Percentiles rank a stretch among this genome's conserved stretches.
phyloP scores from a whole-genome alignment of 768 basidiomycete species.

The Auriscalpium vulgare region DNA sequence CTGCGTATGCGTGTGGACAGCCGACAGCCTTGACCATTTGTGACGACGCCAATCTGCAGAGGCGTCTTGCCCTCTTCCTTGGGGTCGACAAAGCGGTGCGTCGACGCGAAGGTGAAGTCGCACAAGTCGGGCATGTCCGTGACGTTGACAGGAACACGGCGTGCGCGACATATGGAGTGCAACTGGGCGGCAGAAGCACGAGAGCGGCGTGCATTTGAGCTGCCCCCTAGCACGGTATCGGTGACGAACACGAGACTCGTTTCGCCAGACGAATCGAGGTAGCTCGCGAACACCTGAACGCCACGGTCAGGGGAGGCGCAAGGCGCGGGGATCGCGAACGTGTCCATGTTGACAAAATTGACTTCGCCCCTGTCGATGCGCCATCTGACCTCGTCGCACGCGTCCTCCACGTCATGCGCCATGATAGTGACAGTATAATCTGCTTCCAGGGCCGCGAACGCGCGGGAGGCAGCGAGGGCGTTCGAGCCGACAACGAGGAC shows the following conservation, averaged over 20 bases:
- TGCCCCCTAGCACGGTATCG: conserved; percentile 51
- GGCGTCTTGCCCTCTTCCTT: conserved; percentile 36
- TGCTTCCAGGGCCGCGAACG: conserved; percentile 76
- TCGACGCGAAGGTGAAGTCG: conserved; percentile 83
- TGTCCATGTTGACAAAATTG: conserved; percentile 46
- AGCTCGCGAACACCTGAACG: conserved; percentile 37
- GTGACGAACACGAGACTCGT: conserved; percentile 70
- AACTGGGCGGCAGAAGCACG: conserved; percentile 51
- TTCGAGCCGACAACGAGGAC: conserved; percentile 73
- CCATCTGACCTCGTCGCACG: conserved; percentile 71
- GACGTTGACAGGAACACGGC: conserved; percentile 74
- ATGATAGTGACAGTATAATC: conserved; percentile 65
- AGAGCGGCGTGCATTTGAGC: conserved; percentile 29
- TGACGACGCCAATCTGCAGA: conserved; percentile 77
- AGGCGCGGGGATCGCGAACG: conserved; percentile 31
- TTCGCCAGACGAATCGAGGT: conserved; percentile 29
- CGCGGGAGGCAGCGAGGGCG: conserved; percentile 76
- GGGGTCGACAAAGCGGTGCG: conserved; percentile 68
- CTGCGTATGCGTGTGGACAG: conserved; percentile 72
- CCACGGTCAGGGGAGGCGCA: conserved; percentile 26
- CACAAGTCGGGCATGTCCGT: conserved; percentile 81
- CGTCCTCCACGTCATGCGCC: conserved; percentile 37
- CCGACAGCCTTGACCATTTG: conserved; percentile 87
- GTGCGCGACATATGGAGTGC: conserved; percentile 42
- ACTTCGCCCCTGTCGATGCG: conserved; percentile 50